phyloP scores from a whole-genome alignment of 73 alveolate genomes.

The Breviolum minutum region DNA sequence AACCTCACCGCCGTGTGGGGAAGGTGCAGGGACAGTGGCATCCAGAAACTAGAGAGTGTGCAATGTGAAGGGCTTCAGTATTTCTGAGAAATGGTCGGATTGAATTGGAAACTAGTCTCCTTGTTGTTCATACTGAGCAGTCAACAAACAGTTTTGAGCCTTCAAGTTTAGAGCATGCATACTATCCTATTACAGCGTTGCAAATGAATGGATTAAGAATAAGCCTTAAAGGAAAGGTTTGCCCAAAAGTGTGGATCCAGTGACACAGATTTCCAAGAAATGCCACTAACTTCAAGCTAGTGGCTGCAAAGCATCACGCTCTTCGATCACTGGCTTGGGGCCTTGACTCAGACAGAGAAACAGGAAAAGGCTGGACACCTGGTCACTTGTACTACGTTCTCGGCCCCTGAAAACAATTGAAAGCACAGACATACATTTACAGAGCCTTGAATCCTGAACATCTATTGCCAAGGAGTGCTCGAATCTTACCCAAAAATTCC shows the following conservation, averaged over 20 bases:
- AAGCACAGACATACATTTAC: no score
- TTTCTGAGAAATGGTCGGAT: not conserved
- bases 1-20: not conserved
- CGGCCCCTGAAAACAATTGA: no score
- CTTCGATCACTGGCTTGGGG: constrained; percentile 65
- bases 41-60: not conserved
- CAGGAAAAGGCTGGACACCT: not conserved
- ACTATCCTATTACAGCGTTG: not conserved
- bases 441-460: no score
- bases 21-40: not conserved
- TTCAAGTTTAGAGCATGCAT: not conserved
- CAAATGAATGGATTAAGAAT: not conserved
- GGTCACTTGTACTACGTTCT: not conserved
- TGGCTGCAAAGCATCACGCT: constrained; percentile 15
- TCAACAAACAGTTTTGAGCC: no score
- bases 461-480: no score
- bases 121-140: no score
- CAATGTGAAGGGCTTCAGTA: not conserved
- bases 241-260: not conserved
- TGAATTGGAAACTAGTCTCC: not conserved
- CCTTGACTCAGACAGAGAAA: not conserved
- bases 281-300: not conserved
- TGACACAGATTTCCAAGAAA: not conserved
- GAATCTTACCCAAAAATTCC: no score
- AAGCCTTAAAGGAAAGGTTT: not conserved